Evolutionary conservation across 345 rosid species (phyloP).

Genomic region (Raphanus sativus): DNA sequence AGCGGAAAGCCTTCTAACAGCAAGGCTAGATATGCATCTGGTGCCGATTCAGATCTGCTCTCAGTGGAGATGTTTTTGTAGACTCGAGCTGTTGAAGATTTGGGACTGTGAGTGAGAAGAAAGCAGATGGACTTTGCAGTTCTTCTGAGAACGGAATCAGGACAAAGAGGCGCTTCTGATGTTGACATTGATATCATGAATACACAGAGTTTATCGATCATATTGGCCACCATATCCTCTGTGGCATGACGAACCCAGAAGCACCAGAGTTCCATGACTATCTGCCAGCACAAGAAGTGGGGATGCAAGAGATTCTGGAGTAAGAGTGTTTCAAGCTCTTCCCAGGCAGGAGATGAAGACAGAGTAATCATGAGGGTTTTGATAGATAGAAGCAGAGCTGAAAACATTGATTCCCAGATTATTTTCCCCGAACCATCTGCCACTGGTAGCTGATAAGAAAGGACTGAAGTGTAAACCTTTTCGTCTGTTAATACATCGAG

Average conservation of each 20-base stretch:
- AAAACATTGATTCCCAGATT: conserved; percentile 69
- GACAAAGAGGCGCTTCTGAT: conserved; percentile 52
- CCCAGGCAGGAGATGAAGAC: conserved; percentile 67
- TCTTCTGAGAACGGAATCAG: conserved; percentile 67
- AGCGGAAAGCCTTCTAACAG: conserved; percentile 82
- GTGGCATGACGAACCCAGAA: conserved; percentile 70
- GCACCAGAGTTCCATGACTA: conserved; percentile 81
- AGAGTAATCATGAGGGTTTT: conserved; percentile 68
- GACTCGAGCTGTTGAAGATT: conserved; percentile 57
- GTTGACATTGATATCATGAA: conserved; percentile 53
- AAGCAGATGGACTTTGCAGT: conserved; percentile 62
- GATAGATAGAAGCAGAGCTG: conserved; percentile 59
- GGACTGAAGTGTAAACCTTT: conserved; percentile 66
- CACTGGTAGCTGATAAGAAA: conserved; percentile 63
- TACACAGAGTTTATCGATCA: conserved; percentile 53
- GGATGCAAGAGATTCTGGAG: conserved; percentile 82
- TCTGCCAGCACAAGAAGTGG: conserved; percentile 79
- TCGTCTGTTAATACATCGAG: conserved; percentile 51
- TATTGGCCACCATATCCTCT: conserved; percentile 42
- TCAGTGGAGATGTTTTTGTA: conserved; percentile 46
- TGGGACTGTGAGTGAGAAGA: conserved; percentile 54
- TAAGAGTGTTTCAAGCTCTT: conserved; percentile 59
- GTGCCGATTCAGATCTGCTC: conserved; percentile 45
- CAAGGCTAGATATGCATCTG: conserved; percentile 56
- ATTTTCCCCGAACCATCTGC: conserved; percentile 53